phyloP scores from a whole-genome alignment of 345 rosid species.

The Salix brachista region DNA sequence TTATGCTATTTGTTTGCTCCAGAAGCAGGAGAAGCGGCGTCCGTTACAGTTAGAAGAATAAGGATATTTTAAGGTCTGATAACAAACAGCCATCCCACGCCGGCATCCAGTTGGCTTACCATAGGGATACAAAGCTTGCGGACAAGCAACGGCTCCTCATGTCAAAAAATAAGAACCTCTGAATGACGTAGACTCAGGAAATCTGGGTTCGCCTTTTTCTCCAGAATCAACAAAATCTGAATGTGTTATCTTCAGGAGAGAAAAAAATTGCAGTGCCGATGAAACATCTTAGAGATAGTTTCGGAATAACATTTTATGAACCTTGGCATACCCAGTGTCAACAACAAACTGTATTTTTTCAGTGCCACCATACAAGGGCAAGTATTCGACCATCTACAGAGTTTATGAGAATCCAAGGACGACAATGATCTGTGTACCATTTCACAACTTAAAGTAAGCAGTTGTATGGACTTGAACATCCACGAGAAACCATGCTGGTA shows the following conservation, averaged over 20 bases:
- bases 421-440: conserved; percentile 10
- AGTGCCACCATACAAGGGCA: background rate
- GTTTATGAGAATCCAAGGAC: background rate
- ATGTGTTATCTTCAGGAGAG: background rate
- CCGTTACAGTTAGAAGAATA: background rate
- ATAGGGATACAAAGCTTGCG: background rate
- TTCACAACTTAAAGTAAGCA: conserved; percentile 17
- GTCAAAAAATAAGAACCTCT: background rate
- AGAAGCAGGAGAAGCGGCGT: too few relatives aligned
- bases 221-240: background rate
- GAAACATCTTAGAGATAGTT: background rate
- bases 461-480: conserved; percentile 15
- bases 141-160: background rate
- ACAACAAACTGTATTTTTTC: background rate
- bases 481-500: conserved; percentile 25
- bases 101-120: background rate
- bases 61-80: background rate
- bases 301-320: background rate
- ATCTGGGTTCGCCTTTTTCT: background rate
- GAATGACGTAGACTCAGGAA: background rate
- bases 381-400: background rate
- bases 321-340: background rate
- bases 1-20: background rate
- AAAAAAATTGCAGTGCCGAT: background rate
- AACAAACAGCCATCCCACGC: background rate